Evolutionary conservation across 352 stramenopile genomes (phyloP), one percentile per base, ranked within the genome.

Genomic region (Globisporangium apiculatum): DNA sequence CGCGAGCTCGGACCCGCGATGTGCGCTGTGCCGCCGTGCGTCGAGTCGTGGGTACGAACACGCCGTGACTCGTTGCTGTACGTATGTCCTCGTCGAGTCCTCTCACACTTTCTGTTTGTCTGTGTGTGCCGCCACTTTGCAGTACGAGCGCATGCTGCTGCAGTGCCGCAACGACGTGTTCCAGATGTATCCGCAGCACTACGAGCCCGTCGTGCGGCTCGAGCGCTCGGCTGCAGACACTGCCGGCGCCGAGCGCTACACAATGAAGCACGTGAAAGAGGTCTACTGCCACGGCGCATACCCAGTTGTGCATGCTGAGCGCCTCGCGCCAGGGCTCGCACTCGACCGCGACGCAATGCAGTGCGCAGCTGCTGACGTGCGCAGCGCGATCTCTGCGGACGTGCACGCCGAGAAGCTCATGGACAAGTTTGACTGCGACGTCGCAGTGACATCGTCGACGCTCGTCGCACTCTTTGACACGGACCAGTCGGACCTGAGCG

Each of bases 381-480:
- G 61, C 5, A 55, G 69, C 11, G 61, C 68, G 17, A 86, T 91
- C 48, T 94, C 85, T 1, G 65, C 72, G 0, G 85, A 94, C 52
- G 15, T 61, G 3, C 67, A 72, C 2, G 81, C 82, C 0, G 69
- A 79, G 36, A 51, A 71, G 11, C 67, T 94, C 24, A 89, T 93
- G 77, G 66, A 83, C 31, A 57, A 75, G 51, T 73, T 85, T 48
- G 64, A 86, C 14, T 94, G 85, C 38, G 76, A 91, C n/a, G 45
- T 91, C 0, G 79, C 77, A 1, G 72, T 94, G 24, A 80, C 83
- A 0, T 82, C 80, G 2, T 87, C 79, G 1, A 89, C 85, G 5
- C 62, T 94, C 18, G 42, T 81, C 37, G 61, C 69, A n/a, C 68
- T 94, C 7, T 92, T 94, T 66, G 79, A 92, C 45, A 73, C 66